Conservation (phyloP, 2,329 filamentous ascomycete species). For the Aschersonia sp. region DNA sequence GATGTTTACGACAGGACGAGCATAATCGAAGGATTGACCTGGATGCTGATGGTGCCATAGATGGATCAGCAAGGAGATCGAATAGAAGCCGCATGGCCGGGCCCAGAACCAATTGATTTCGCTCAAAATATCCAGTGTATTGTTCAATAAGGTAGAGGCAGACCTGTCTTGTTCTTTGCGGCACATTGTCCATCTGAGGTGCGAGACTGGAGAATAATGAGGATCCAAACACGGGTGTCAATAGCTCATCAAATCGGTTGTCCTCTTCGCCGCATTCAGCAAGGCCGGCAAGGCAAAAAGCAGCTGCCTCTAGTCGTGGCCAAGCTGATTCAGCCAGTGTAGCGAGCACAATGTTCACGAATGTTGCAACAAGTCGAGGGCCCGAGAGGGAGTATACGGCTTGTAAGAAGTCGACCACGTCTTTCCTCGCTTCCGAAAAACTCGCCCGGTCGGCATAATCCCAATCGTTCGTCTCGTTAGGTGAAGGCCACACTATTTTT, state of each 20-base stretch:
- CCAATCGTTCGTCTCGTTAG: conserved; percentile 47
- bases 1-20: conserved; percentile 55
- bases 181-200: conserved; percentile 36
- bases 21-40: conserved; percentile 63
- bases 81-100: conserved; percentile 64
- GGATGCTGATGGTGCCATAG: conserved; percentile 53
- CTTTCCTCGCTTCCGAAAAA: conserved; percentile 61
- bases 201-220: conserved; percentile 40
- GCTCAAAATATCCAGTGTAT: conserved; percentile 65
- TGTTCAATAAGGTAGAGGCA: conserved; percentile 57
- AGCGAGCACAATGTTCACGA: conserved; percentile 38
- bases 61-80: conserved; percentile 45
- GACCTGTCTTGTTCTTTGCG: conserved; percentile 49
- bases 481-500: conserved; percentile 54
- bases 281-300: conserved; percentile 51
- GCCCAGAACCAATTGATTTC: conserved; percentile 52
- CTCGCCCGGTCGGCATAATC: conserved; percentile 52
- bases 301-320: conserved; percentile 45
- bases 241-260: conserved; percentile 38
- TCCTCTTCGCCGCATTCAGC: conserved; percentile 51
- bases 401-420: conserved; percentile 66
- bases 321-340: conserved; percentile 35
- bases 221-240: conserved; percentile 48
- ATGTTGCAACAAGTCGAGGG: conserved; percentile 38
- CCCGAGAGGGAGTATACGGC: conserved; percentile 52